phyloP scores from a whole-genome alignment of 2,329 filamentous ascomycete genomes.

The Aureobasidium sp. region DNA sequence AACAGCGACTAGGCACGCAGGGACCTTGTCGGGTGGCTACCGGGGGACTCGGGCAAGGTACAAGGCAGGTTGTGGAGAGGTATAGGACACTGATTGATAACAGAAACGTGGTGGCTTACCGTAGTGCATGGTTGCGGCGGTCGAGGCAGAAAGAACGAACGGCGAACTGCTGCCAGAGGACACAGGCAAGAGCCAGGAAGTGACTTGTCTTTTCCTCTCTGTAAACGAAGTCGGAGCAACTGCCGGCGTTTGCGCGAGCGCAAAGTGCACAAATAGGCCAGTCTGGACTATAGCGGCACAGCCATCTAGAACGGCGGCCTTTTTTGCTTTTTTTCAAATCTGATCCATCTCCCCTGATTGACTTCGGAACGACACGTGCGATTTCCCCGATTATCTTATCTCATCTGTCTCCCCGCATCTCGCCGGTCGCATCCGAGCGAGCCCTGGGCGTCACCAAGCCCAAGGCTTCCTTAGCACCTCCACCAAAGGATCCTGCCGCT shows the following conservation, averaged over 20 bases:
- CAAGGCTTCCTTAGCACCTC: neutral
- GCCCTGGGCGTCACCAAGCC: neutral
- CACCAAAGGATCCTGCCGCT: neutral
- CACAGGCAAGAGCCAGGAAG: neutral
- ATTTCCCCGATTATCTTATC: neutral
- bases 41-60: neutral
- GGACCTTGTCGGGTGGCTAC: neutral
- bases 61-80: no score
- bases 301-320: neutral
- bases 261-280: neutral
- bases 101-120: conserved; percentile 12
- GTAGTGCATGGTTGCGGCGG: conserved; percentile 17
- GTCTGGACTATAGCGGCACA: neutral
- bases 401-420: neutral
- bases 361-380: neutral
- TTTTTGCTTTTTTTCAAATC: neutral
- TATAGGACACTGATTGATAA: neutral
- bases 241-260: neutral
- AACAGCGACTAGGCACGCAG: neutral
- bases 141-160: neutral
- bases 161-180: neutral
- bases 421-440: neutral
- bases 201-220: neutral
- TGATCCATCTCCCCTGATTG: neutral
- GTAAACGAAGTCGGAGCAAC: neutral